Evolutionary conservation across 2,329 filamentous ascomycete genomes (phyloP), one percentile per base, ranked within the genome.

Genomic region (Epichloe aotearoae): DNA sequence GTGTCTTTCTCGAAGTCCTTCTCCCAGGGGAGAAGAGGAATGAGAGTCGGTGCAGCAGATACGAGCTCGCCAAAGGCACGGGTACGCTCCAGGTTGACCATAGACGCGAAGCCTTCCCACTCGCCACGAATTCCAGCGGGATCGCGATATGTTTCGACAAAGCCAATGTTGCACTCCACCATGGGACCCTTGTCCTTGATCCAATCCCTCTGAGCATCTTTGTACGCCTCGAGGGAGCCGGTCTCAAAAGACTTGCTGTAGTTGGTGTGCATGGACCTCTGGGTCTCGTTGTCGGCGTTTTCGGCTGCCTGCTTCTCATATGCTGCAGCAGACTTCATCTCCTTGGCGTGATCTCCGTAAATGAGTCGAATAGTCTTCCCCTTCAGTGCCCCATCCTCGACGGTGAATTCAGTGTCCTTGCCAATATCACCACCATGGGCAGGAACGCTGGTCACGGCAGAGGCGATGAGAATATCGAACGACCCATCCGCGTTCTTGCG

Each of bases 1-100:
- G 86, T 89, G 72, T 96, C 90, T 69, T 97, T 97, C 65, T 98
- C 93, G 57, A 97, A 98, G 0, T 88, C 86, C 45, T 79, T 77
- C 37, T 75, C 73, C 93, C 93, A 98, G 0, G 93, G 93, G 14
- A 98, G 73, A 55, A 94, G 81, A 6, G 89, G 88, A 48, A 98
- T 96, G 63, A 95, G 83, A 44, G 74, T 73, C 11, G 89, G 85
- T 0, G 93, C 90, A 26, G 83, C 83, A 19, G 83, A 76, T 4
- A 97, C 93, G 1, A 97, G 79, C 58, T 86, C 84, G 7, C 84
- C 85, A 62, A 97, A 97, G 1, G 90, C 88, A 52, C 79, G 79
- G 1, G 91, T 98, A 19, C 91, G 83, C 65, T 96, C 91, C 62
- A 91, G 75, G 68, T 97, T 97, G 44, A 97, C 84, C 67, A 87